These are phyloP conservation scores for Pycnococcus provasolii DNA, from an alignment of 139 green algal genomes.

Conservation along the genomic window DNA sequence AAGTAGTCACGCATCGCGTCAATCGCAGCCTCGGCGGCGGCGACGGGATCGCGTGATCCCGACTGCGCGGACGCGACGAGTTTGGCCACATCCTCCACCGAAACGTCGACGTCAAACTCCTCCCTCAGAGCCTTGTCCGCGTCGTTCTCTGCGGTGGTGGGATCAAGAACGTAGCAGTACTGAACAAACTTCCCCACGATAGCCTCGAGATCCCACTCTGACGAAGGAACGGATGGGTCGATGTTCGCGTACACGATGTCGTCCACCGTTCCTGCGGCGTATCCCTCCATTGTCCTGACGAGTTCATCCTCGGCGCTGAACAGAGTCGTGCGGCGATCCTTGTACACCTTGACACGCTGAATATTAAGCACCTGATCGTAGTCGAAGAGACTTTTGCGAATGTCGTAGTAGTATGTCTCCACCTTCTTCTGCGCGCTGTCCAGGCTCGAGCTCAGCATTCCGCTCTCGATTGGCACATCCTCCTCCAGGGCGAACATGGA, in stretches of 20 bases:
- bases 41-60: not conserved
- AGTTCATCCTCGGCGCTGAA: slow-evolving; percentile 47
- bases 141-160: slow-evolving; percentile 38
- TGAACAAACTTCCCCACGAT: slow-evolving; percentile 83
- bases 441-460: slow-evolving; percentile 54
- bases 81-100: not conserved
- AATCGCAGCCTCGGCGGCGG: slow-evolving; percentile 2
- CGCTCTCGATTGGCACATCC: slow-evolving; percentile 84
- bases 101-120: no score
- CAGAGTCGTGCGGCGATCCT: slow-evolving; percentile 68
- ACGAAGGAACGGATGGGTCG: slow-evolving; percentile 40
- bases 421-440: slow-evolving; percentile 87
- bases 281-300: slow-evolving; percentile 44
- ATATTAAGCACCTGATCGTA: slow-evolving; percentile 97
- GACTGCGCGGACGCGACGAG: not conserved
- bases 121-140: not conserved
- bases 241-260: slow-evolving; percentile 97
- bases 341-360: slow-evolving; percentile 88
- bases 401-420: slow-evolving; percentile 97
- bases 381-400: slow-evolving; percentile 91
- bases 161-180: slow-evolving; percentile 83
- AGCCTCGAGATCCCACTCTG: slow-evolving; percentile 71
- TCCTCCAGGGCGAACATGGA: slow-evolving; percentile 55
- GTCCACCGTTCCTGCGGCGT: slow-evolving; percentile 42
- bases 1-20: slow-evolving; percentile 32